Evolutionary conservation across 1,284 basidiomycete genomes (phyloP), one percentile per base, ranked within the genome.

Genomic region (Heterobasidion parviporum): DNA sequence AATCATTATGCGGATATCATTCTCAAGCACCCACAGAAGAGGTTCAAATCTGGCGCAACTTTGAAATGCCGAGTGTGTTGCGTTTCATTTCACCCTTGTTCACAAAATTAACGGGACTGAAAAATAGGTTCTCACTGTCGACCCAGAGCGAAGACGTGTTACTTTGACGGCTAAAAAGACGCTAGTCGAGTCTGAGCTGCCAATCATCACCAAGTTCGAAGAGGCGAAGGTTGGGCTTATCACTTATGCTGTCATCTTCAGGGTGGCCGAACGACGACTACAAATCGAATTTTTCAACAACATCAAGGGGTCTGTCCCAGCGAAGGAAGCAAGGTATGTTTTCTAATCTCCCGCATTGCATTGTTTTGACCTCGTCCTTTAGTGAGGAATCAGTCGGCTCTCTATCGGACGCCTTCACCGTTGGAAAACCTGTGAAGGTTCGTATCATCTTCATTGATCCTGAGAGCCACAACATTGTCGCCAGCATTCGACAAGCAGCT

Each of bases 1-100:
- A 80, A 85, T 61, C 97, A 99, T 71, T 99, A 93, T 70, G 92
- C 97, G 35, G 95, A 98, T 68, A 94, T 99, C 64, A 72, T 76
- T 38, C 79, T 99, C 62, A 97, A 94, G 67, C 90, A 97, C 65
- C 94, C 94, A 26, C 84, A 92, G 61, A 94, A 90, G 72, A 84
- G 90, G 61, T 99, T 97, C 77, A 96, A 93, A 68, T 75, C 81
- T 14, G 95, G 94, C 34, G 78, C 81, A 4, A 82, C 70, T 51
- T 88, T 99, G 70, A 98, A 92, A 72, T 95, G 93, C 61, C 76
- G 90, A 55, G 92, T 93, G 70, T 32, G 83, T 73, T 8, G 15
- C 46, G 9, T 50, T 47, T 9, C 41, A 6, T 9, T 44, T 54
- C 54, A 53, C 46, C 2, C 32, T 9, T 36, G 45, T 33, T 52